Conservation (phyloP, 2,329 filamentous ascomycete species). For the Coniochaeta prunicola region DNA sequence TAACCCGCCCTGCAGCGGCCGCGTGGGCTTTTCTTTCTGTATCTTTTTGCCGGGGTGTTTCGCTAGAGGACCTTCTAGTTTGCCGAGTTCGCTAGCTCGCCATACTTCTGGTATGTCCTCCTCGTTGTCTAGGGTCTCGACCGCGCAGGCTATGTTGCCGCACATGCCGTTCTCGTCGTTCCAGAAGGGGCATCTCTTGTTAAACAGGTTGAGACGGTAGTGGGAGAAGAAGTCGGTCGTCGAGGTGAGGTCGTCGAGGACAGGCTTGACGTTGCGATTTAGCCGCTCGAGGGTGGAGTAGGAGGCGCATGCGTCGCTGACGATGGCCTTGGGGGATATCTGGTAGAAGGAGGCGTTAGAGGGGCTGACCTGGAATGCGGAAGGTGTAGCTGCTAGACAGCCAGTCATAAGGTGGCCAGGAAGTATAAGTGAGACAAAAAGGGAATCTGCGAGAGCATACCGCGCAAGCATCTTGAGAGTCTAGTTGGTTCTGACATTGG, state of each 20-base stretch:
- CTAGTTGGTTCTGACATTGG: constrained; percentile 32
- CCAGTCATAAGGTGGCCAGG: constrained; percentile 8
- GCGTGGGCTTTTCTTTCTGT: constrained; percentile 62
- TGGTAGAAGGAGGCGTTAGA: constrained; percentile 40
- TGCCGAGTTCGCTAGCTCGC: constrained; percentile 86
- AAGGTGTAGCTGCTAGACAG: constrained; percentile 12
- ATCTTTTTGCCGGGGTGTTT: constrained; percentile 73
- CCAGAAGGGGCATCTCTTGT: constrained; percentile 96
- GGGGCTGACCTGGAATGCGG: constrained; percentile 14
- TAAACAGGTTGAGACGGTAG: constrained; percentile 90
- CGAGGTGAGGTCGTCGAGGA: constrained; percentile 71
- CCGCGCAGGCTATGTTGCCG: constrained; percentile 92
- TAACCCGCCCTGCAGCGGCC: constrained; percentile 73
- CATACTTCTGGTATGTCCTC: constrained; percentile 88
- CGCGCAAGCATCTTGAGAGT: constrained; percentile 41
- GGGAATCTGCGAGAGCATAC: constrained; percentile 32
- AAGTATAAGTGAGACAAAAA: constrained; percentile 10
- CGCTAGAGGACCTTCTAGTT: constrained; percentile 86
- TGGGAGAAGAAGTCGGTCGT: constrained; percentile 97
- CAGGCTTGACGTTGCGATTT: constrained; percentile 69
- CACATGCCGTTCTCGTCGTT: constrained; percentile 88
- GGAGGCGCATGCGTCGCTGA: constrained; percentile 90
- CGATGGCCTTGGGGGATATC: constrained; percentile 83
- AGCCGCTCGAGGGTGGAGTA: constrained; percentile 84
- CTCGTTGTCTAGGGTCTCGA: constrained; percentile 91